Base-by-base conservation (phyloP, 2,329 filamentous ascomycete species). In the Penicillium crustosum region DNA sequence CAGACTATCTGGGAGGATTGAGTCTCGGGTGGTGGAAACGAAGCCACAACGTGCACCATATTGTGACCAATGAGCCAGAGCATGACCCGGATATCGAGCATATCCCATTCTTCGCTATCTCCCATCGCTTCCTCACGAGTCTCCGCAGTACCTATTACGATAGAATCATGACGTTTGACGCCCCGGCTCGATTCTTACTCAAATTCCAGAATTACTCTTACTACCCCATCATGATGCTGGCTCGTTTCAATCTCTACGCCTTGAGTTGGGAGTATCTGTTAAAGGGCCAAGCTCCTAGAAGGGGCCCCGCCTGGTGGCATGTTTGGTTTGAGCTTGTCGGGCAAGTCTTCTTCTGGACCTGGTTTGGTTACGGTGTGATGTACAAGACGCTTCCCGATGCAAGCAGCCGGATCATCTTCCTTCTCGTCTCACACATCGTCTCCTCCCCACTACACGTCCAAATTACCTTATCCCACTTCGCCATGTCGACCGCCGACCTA, bases 11-110 rank as follows among this genome's bases (percentile, higher is more conserved):
- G 21, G 94, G 94, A 38, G 94, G 94, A 0, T 77, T 99, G 35
- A 96, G 91, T 27, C 78, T 96, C 53, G 91, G 93, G 44, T 99
- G 94, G 94, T 99, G 94, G 93, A 97, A 97, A 77, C 84, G 86
- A 61, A 97, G 87, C 72, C 93, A 97, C 76, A 97, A 97, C 70
- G 92, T 97, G 9, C 93, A 97, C 72, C 93, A 97, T 70, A 92
- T 97, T 66, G 89, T 97, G 52, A 97, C 94, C 19, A 97, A 97
- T 74, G 89, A 89, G 43, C 90, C 93, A 15, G 94, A 97, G 74
- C 93, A 97, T 72, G 93, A 97, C 72, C 93, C 94, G 0, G 93
- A 97, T 72, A 97, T 97, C 66, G 86, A 93, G 72, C 89, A 96
- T 73, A 85, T 96, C 75, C 93, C 93, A 3, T 88, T 96, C 72